Percentiles rank a stretch among this genome's conserved stretches.
phyloP scores from a whole-genome alignment of 2,329 filamentous ascomycete species.

The Tothia fuscella region DNA sequence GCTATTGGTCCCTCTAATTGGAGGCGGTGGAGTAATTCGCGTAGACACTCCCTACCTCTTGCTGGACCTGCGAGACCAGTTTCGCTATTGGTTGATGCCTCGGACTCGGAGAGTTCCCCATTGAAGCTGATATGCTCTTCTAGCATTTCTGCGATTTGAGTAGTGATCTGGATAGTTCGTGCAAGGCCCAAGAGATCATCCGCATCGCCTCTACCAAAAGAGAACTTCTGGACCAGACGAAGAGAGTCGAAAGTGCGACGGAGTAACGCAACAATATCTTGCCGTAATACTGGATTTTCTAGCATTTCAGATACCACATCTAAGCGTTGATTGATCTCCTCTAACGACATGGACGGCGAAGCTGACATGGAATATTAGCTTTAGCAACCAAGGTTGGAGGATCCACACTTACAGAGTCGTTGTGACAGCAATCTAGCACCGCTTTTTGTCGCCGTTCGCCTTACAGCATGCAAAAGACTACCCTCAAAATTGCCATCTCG shows the following conservation, averaged over 20 bases:
- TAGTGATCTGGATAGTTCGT: conserved; percentile 64
- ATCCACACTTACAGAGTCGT: conserved; percentile 59
- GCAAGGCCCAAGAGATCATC: conserved; percentile 81
- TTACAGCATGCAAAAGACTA: conserved; percentile 79
- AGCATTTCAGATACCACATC: conserved; percentile 72
- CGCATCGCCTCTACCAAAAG: conserved; percentile 78
- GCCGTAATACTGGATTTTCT: conserved; percentile 52
- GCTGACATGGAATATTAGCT: conserved; percentile 37
- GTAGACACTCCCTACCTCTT: conserved; percentile 16
- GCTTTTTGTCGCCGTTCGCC: conserved; percentile 82
- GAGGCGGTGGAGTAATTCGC: conserved; percentile 44
- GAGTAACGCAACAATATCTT: conserved; percentile 56
- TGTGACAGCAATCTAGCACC: conserved; percentile 74
- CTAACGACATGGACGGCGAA: conserved; percentile 76
- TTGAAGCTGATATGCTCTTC: conserved; percentile 18
- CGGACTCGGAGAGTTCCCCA: too few relatives aligned
- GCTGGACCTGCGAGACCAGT: conserved; percentile 5
- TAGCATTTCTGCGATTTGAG: conserved; percentile 46
- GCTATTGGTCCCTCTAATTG: conserved; percentile 53
- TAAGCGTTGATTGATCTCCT: conserved; percentile 65
- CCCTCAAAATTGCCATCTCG: conserved; percentile 68
- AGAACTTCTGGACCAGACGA: conserved; percentile 86
- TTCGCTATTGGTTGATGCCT: conserved; percentile 12
- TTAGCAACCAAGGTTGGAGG: conserved; percentile 13
- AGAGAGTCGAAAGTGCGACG: conserved; percentile 73